These are phyloP conservation scores for Fusarium sp. DNA, from an alignment of 2,329 filamentous ascomycete genomes.

Conservation along the genomic window DNA sequence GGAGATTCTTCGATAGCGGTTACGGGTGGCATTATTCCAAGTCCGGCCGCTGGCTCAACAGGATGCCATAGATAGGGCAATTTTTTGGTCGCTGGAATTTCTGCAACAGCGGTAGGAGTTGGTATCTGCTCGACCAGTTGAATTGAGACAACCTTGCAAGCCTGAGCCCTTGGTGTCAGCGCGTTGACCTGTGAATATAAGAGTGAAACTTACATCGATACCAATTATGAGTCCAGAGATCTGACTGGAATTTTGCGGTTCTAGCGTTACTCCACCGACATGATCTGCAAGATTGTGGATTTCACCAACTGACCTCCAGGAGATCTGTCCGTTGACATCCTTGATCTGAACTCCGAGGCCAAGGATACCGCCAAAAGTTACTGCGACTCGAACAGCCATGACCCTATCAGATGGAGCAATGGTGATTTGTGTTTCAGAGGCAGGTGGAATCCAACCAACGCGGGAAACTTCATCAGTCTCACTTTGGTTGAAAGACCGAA, in stretches of 20 bases:
- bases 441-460: neutral
- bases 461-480: neutral
- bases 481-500: neutral
- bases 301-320: neutral
- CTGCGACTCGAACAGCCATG: neutral
- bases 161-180: neutral
- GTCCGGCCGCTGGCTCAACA: neutral
- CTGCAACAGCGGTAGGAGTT: fast-evolving
- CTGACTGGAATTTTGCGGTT: neutral
- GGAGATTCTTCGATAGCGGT: fast-evolving
- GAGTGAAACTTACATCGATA: constrained; percentile 14
- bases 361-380: constrained; percentile 7
- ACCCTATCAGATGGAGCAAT: neutral
- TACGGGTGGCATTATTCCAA: fast-evolving
- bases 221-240: constrained; percentile 2
- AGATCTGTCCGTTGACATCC: fast-evolving
- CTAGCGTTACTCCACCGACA: neutral
- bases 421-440: neutral
- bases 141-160: constrained; percentile 7
- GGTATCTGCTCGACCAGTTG: constrained; percentile 3
- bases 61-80: constrained; percentile 6
- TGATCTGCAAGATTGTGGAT: fast-evolving
- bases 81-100: too few species aligned
- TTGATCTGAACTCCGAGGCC: neutral
- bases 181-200: fast-evolving